These are phyloP conservation scores for Zychaea mexicana DNA, from an alignment of 371 early-diverging fungal genomes.

Conservation along the genomic window DNA sequence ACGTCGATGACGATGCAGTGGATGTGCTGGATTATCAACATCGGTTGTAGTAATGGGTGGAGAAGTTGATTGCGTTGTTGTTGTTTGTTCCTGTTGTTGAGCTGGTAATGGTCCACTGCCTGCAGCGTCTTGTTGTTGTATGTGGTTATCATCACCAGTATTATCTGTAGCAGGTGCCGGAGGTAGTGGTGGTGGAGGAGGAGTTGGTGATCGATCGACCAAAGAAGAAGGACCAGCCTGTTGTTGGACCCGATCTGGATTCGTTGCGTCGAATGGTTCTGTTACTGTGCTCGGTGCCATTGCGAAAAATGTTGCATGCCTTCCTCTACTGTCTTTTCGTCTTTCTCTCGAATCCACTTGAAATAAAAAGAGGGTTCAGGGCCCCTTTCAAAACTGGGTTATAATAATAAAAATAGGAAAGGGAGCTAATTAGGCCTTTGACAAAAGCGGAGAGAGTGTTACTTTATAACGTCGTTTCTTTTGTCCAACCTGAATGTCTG, in stretches of 20 bases:
- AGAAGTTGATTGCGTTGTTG: not conserved
- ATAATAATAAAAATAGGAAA: not conserved
- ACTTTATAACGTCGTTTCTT: no score
- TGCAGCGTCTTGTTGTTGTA: not conserved
- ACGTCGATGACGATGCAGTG: slow-evolving; percentile 38
- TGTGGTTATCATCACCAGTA: no score
- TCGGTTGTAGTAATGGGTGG: slow-evolving; percentile 22
- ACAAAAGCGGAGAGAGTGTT: no score
- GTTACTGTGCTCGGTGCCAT: slow-evolving; percentile 4
- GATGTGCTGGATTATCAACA: slow-evolving; percentile 48
- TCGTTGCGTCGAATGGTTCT: not conserved
- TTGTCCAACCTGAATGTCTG: no score
- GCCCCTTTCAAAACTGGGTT: not conserved
- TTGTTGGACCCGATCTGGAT: not conserved
- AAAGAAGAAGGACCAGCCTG: not conserved
- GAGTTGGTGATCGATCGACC: not conserved
- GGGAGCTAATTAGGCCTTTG: no score
- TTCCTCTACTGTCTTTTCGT: not conserved
- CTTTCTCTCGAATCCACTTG: not conserved
- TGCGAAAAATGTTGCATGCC: not conserved
- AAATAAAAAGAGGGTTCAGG: no score
- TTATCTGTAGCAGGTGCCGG: not conserved
- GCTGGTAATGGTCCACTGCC: slow-evolving; percentile 3
- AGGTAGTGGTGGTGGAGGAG: not conserved
- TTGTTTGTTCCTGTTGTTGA: no score